phyloP scores from a whole-genome alignment of 2,329 filamentous ascomycete species.

The Fusarium annulatum region DNA sequence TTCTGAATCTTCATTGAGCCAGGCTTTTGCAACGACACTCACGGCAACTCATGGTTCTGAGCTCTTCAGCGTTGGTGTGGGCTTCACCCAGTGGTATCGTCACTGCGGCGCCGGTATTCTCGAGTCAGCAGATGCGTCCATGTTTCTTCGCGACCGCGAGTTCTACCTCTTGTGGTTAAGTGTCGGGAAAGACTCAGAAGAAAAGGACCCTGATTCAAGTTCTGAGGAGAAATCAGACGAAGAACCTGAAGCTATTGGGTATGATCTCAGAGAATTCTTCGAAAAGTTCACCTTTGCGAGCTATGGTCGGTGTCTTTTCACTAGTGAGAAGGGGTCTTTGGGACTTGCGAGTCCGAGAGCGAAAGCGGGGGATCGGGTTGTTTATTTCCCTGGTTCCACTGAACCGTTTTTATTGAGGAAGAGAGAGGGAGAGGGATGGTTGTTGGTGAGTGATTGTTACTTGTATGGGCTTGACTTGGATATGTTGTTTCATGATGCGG shows the following conservation, averaged over 20 bases:
- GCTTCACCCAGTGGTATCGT: slow-evolving; percentile 17
- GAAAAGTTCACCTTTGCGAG: background rate
- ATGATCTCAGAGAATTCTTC: background rate
- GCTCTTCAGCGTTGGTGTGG: rapidly evolving
- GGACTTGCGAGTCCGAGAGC: background rate
- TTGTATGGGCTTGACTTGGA: slow-evolving; percentile 12
- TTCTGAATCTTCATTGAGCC: background rate
- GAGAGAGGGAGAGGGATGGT: background rate
- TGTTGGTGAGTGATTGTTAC: slow-evolving; percentile 15
- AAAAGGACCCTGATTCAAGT: rapidly evolving
- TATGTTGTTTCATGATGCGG: background rate
- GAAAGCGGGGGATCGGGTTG: background rate
- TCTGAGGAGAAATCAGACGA: background rate
- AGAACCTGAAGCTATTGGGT: background rate
- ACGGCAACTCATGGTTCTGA: background rate
- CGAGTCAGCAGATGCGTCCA: background rate
- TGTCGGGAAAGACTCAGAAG: rapidly evolving
- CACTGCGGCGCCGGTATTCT: slow-evolving; percentile 10
- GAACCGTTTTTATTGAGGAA: background rate
- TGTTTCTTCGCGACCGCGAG: slow-evolving; percentile 12
- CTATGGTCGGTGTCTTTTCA: slow-evolving; percentile 15
- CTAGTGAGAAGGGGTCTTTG: slow-evolving; percentile 5
- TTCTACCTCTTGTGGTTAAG: slow-evolving; percentile 18
- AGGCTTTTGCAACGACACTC: background rate
- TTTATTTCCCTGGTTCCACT: slow-evolving; percentile 7